Percentiles rank a stretch among this genome's conserved stretches.
Evolutionary conservation across 805 yeast species (phyloP).

Genomic region (Sugiyamaella marilandica): DNA sequence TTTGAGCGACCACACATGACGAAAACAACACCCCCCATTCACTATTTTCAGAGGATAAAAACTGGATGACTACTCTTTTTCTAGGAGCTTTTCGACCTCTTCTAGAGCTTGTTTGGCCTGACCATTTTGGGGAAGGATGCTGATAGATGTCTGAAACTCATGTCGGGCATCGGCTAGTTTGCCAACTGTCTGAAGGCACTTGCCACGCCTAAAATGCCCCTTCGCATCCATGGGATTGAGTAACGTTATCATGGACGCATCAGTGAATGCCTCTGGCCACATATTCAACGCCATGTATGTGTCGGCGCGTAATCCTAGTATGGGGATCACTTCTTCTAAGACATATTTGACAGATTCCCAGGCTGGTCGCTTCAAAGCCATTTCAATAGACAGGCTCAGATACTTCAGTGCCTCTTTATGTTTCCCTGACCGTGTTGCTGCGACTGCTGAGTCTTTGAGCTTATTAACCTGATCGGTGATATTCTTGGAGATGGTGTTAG

Average conservation of each 20-base stretch:
- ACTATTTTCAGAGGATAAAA: too few species aligned
- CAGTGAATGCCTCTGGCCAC: constrained; percentile 38
- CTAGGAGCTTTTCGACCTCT: constrained; percentile 19
- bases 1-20: too few species aligned
- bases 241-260: constrained; percentile 32
- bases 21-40: too few species aligned
- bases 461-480: constrained; percentile 32
- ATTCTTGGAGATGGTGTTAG: constrained; percentile 25
- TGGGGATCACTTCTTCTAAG: constrained; percentile 32
- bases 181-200: constrained; percentile 23
- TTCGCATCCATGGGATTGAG: constrained; percentile 32
- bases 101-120: constrained; percentile 17
- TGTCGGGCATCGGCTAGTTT: constrained; percentile 24
- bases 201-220: constrained; percentile 34
- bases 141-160: constrained; percentile 18
- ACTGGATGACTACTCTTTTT: neutral
- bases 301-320: constrained; percentile 36
- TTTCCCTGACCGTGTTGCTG: constrained; percentile 26
- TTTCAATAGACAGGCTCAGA: constrained; percentile 36
- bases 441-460: constrained; percentile 32
- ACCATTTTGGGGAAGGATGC: constrained; percentile 18
- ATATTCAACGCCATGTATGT: constrained; percentile 32
- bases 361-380: constrained; percentile 36
- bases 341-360: constrained; percentile 36
- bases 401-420: constrained; percentile 34